Percentiles rank a stretch among this genome's conserved stretches.
Evolutionary conservation across 2,329 filamentous ascomycete species (phyloP).

Genomic region (Monosporascus ibericus): DNA sequence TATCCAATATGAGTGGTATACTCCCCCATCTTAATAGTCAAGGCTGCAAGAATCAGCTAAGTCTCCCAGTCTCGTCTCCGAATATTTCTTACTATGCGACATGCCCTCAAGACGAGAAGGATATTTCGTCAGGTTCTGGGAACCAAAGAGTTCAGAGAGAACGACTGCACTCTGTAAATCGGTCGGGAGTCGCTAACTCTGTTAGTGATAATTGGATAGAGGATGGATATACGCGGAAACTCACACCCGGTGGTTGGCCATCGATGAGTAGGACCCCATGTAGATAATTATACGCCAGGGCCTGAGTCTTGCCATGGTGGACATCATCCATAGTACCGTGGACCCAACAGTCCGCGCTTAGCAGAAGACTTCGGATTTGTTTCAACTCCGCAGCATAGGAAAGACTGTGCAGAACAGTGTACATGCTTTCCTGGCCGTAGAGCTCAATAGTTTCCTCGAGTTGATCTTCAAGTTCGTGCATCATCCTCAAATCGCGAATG

Average conservation of each 20-base stretch:
- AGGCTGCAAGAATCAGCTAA: conserved; percentile 13
- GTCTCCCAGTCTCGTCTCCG: neutral
- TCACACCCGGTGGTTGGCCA: conserved; percentile 36
- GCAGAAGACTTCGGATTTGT: conserved; percentile 1
- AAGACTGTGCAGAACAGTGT: conserved; percentile 28
- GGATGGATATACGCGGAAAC: neutral
- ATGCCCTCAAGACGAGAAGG: conserved; percentile 49
- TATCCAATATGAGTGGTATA: conserved; percentile 51
- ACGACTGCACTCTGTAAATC: conserved; percentile 14
- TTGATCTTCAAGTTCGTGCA: conserved; percentile 26
- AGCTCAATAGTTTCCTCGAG: conserved; percentile 29
- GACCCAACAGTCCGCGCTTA: conserved; percentile 17
- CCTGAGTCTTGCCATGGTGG: conserved; percentile 13
- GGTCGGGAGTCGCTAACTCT: conserved; percentile 34
- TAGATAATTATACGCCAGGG: conserved; percentile 27
- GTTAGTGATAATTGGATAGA: conserved; percentile 2
- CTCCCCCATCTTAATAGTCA: conserved; percentile 23
- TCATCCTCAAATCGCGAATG: conserved; percentile 39
- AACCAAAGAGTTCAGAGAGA: conserved; percentile 47
- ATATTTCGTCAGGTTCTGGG: conserved; percentile 42
- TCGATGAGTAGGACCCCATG: conserved; percentile 32
- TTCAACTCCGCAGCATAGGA: conserved; percentile 34
- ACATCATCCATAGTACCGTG: conserved; percentile 5
- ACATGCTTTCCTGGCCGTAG: conserved; percentile 14
- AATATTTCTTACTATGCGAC: conserved; percentile 34